Conservation (phyloP, 257 asterid species). For the Forsythia viridissima region DNA sequence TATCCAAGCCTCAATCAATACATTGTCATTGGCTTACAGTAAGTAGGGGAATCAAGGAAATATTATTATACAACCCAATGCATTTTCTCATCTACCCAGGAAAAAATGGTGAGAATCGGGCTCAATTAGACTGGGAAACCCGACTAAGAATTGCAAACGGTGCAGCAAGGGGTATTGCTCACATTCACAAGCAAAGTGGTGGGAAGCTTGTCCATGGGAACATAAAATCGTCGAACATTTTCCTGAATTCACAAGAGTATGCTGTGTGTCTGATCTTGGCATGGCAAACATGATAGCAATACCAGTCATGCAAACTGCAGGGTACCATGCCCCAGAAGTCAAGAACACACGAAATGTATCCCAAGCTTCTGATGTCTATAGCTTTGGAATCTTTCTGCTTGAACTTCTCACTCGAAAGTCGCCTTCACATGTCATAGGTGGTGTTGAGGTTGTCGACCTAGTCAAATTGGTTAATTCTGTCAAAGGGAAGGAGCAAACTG, state of each 20-base stretch:
- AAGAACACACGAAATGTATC: background rate
- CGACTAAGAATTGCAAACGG: conserved; percentile 1
- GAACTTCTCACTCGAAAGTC: background rate
- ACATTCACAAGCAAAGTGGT: conserved; percentile 4
- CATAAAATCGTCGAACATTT: conserved; percentile 8
- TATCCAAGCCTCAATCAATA: too few species aligned
- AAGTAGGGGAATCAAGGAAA: too few species aligned
- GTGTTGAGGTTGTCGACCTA: background rate
- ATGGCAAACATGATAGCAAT: background rate
- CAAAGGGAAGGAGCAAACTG: background rate
- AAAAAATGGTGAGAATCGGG: background rate
- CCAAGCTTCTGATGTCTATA: background rate
- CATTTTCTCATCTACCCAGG: background rate
- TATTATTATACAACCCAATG: background rate
- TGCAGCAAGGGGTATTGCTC: conserved; percentile 6
- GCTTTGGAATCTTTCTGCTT: background rate
- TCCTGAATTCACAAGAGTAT: background rate
- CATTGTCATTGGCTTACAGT: background rate
- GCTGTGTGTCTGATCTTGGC: conserved; percentile 5
- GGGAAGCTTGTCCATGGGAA: conserved; percentile 11
- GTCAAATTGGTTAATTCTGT: background rate
- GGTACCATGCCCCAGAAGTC: background rate
- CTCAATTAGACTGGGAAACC: conserved; percentile 11
- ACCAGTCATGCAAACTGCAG: background rate
- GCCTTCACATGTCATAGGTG: background rate